Evolutionary conservation across 768 basidiomycete species (phyloP).

Genomic region (Phlegmacium glaucopus): DNA sequence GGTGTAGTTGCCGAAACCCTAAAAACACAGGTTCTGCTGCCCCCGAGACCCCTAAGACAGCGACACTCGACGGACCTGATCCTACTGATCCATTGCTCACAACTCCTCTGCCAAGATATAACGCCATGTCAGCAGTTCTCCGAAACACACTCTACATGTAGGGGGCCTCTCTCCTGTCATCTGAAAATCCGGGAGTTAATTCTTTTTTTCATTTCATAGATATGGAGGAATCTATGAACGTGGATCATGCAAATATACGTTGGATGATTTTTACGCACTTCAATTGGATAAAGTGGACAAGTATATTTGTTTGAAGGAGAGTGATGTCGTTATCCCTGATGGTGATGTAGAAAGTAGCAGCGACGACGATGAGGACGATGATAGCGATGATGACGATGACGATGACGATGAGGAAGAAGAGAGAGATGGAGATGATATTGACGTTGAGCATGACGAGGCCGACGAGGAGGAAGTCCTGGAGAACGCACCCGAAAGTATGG

Average conservation of each 20-base stretch:
- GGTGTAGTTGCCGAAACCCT: neutral
- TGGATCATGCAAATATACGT: slow-evolving; percentile 78
- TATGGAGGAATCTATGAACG: slow-evolving; percentile 90
- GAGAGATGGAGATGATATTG: slow-evolving; percentile 42
- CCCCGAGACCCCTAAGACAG: neutral
- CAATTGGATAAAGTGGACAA: slow-evolving; percentile 83
- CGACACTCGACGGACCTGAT: slow-evolving; percentile 29
- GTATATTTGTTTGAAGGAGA: slow-evolving; percentile 70
- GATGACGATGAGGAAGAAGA: slow-evolving; percentile 43
- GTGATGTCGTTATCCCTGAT: slow-evolving; percentile 55
- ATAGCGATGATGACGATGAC: slow-evolving; percentile 52
- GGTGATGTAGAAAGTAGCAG: slow-evolving; percentile 62
- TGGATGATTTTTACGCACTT: slow-evolving; percentile 84
- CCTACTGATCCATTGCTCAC: slow-evolving; percentile 64
- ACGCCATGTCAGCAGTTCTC: slow-evolving; percentile 83
- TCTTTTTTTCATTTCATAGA: slow-evolving; percentile 30
- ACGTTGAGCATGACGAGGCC: slow-evolving; percentile 21
- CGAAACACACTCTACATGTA: slow-evolving; percentile 86
- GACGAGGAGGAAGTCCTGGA: slow-evolving; percentile 23
- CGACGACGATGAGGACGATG: slow-evolving; percentile 58
- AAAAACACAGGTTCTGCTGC: neutral
- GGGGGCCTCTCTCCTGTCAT: slow-evolving; percentile 18
- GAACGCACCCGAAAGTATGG: slow-evolving; percentile 5
- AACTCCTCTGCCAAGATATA: slow-evolving; percentile 72
- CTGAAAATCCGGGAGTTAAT: neutral